Conservation (phyloP, 139 green algal species). For the Micromonas commoda region DNA sequence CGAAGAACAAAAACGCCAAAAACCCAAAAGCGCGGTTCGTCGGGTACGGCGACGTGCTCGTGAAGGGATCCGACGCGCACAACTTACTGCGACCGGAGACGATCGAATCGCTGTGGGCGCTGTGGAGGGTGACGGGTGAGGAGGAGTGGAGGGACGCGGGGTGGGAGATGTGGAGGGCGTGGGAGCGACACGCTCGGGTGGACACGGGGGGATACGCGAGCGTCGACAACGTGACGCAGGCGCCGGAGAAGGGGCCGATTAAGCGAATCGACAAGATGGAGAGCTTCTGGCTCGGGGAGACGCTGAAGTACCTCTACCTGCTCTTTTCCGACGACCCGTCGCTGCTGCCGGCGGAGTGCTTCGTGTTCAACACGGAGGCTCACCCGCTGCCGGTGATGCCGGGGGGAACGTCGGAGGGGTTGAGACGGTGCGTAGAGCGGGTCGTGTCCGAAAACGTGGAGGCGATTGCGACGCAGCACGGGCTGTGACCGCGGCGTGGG, state of each 20-base stretch:
- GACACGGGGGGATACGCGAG: slow-evolving; percentile 37
- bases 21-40: too few relatives aligned
- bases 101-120: slow-evolving; percentile 57
- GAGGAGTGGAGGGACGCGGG: slow-evolving; percentile 58
- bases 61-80: slow-evolving; percentile 30
- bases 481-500: too few relatives aligned
- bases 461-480: too few relatives aligned
- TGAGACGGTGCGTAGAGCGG: not conserved
- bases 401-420: not conserved
- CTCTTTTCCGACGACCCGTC: slow-evolving; percentile 48
- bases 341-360: slow-evolving; percentile 55
- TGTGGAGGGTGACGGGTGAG: slow-evolving; percentile 47
- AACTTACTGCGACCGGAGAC: slow-evolving; percentile 66
- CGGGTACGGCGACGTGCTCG: not conserved
- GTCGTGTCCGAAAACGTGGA: not conserved
- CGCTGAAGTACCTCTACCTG: slow-evolving; percentile 72
- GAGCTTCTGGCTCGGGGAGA: slow-evolving; percentile 70
- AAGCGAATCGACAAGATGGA: slow-evolving; percentile 22
- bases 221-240: not conserved
- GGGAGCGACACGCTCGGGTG: slow-evolving; percentile 51
- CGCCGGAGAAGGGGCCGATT: not conserved
- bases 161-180: slow-evolving; percentile 62
- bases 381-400: slow-evolving; percentile 51
- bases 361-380: slow-evolving; percentile 77
- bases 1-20: too few relatives aligned